These are phyloP conservation scores for Schwanniomyces polymorphus DNA, from an alignment of 805 yeast species.

Conservation along the genomic window DNA sequence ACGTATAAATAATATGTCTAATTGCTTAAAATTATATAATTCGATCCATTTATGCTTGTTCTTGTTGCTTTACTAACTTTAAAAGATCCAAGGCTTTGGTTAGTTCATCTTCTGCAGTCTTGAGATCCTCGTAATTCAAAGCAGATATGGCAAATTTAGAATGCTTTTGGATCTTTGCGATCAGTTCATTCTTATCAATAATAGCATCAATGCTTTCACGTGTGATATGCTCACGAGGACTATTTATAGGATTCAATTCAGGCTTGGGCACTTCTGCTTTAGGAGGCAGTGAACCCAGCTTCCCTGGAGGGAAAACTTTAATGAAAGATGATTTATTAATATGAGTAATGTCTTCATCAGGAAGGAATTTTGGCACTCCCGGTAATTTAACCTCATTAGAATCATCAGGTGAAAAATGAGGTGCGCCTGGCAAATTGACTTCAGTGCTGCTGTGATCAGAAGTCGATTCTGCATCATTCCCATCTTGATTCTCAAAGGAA, in stretches of 20 bases:
- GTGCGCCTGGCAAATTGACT: conserved; percentile 36
- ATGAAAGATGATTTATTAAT: conserved; percentile 40
- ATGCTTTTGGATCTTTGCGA: conserved; percentile 61
- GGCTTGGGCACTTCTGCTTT: neutral
- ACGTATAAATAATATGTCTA: no score
- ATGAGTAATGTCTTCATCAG: conserved; percentile 36
- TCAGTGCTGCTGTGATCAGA: neutral
- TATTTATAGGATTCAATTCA: neutral
- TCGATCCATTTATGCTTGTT: neutral
- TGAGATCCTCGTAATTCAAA: conserved; percentile 70
- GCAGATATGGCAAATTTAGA: conserved; percentile 81
- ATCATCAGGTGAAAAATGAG: conserved; percentile 31
- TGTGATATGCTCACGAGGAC: conserved; percentile 12
- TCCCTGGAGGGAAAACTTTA: conserved; percentile 29
- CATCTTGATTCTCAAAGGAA: neutral
- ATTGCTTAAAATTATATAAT: no score
- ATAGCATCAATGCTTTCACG: conserved; percentile 48
- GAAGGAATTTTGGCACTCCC: conserved; percentile 43
- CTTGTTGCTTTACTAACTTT: conserved; percentile 10
- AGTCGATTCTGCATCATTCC: conserved; percentile 9
- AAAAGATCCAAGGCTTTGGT: conserved; percentile 51
- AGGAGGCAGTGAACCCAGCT: neutral
- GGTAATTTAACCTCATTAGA: conserved; percentile 31
- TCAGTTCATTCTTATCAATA: conserved; percentile 54
- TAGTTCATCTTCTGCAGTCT: conserved; percentile 66